Evolutionary conservation across 345 rosid species (phyloP).

Genomic region (Citrus trifoliata): DNA sequence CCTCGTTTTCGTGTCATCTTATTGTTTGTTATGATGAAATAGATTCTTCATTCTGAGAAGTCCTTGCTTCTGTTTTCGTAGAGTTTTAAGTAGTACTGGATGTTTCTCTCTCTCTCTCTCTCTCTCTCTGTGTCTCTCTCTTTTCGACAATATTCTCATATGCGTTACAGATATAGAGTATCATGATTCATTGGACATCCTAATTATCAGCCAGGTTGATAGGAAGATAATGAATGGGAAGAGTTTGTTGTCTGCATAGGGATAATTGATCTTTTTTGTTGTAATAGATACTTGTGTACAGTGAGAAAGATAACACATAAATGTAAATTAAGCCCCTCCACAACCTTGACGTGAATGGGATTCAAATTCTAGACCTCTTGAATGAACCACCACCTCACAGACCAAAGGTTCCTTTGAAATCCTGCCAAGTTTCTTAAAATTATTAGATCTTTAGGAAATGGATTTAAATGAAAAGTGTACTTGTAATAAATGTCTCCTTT

Average conservation of each 20-base stretch:
- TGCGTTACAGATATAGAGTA: background rate
- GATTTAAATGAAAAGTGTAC: background rate
- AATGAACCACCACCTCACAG: background rate
- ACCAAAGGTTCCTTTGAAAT: background rate
- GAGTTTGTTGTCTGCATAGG: background rate
- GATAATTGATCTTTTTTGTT: background rate
- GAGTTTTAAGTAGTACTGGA: background rate
- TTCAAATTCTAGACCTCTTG: background rate
- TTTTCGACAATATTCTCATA: background rate
- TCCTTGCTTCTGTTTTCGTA: background rate
- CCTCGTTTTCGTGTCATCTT: background rate
- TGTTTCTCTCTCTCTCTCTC: background rate
- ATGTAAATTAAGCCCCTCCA: background rate
- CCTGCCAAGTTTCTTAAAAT: background rate
- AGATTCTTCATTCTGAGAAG: slow-evolving; percentile 2
- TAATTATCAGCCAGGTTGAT: background rate
- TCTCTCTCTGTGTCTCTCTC: too few species aligned
- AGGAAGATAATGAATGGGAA: background rate
- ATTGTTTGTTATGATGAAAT: background rate
- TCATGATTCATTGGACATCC: background rate
- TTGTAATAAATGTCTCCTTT: background rate
- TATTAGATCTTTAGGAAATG: background rate
- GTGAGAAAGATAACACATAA: background rate
- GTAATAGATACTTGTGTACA: background rate
- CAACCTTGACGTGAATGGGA: background rate